Percentiles rank a stretch among this genome's conserved stretches.
These are phyloP conservation scores for Phytophthora capsici DNA, from an alignment of 352 stramenopile genomes.

Conservation along the genomic window DNA sequence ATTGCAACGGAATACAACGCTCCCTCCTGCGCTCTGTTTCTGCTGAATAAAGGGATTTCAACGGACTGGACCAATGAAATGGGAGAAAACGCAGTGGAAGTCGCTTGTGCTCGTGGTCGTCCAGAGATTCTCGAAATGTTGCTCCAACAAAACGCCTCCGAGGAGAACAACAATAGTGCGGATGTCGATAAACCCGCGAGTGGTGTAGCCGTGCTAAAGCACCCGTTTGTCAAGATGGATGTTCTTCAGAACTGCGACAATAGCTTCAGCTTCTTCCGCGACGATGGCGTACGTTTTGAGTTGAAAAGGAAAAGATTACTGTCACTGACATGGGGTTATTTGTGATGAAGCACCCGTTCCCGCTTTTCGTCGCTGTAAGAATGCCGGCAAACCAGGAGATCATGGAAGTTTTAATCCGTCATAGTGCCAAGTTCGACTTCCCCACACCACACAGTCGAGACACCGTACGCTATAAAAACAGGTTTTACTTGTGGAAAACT, in stretches of 20 bases:
- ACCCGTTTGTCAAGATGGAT: constrained; percentile 24
- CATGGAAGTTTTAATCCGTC: constrained; percentile 30
- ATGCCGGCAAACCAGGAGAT: constrained; percentile 20
- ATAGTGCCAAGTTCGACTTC: constrained; percentile 30
- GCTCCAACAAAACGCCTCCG: background rate
- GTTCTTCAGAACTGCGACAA: constrained; percentile 21
- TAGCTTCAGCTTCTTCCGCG: constrained; percentile 24
- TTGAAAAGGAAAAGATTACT: background rate
- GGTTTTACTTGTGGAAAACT: background rate
- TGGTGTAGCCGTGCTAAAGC: constrained; percentile 5
- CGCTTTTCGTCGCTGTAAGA: constrained; percentile 14
- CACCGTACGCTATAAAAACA: constrained; percentile 9
- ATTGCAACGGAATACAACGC: constrained; percentile 26
- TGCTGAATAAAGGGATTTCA: constrained; percentile 9
- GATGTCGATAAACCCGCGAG: background rate
- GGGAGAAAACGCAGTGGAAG: constrained; percentile 19
- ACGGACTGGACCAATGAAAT: constrained; percentile 15
- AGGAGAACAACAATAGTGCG: background rate
- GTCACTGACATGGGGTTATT: background rate
- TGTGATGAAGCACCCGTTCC: constrained; percentile 2
- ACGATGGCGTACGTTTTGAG: constrained; percentile 10
- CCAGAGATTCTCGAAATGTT: constrained; percentile 24
- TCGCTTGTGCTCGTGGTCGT: constrained; percentile 14
- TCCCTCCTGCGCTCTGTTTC: constrained; percentile 16
- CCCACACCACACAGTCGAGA: constrained; percentile 19